Conservation (phyloP, 2,329 filamentous ascomycete species). For the Colletotrichum paranaense region DNA sequence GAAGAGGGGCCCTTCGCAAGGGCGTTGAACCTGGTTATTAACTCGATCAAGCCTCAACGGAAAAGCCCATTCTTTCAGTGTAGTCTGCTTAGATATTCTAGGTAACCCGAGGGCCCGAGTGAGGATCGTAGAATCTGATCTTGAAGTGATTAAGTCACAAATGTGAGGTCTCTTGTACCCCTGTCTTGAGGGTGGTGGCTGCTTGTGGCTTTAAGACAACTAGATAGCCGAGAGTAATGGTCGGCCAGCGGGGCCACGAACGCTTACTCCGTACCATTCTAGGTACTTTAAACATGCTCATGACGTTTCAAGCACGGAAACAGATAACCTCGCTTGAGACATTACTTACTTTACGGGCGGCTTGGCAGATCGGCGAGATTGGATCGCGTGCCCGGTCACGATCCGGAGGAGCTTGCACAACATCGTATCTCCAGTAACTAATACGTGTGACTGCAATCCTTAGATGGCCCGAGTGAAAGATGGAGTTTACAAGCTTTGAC, state of each 20-base stretch:
- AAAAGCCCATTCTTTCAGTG: background rate
- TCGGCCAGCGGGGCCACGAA: too few relatives aligned
- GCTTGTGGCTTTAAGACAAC: slow-evolving; percentile 3
- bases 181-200: background rate
- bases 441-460: too few relatives aligned
- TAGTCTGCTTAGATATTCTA: background rate
- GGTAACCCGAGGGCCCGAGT: background rate
- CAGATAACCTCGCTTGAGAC: background rate
- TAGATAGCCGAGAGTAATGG: background rate
- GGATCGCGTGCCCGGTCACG: slow-evolving; percentile 2
- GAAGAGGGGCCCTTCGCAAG: background rate
- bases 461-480: background rate
- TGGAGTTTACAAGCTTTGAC: background rate
- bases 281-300: background rate
- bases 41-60: background rate
- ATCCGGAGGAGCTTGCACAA: background rate
- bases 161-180: too few relatives aligned
- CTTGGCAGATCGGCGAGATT: slow-evolving; percentile 19
- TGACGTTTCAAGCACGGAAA: background rate
- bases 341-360: background rate
- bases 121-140: background rate
- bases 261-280: too few relatives aligned
- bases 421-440: too few relatives aligned
- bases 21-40: background rate
- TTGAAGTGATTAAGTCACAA: too few relatives aligned